Evolutionary conservation across 176 grass and related monocot genomes (phyloP), one percentile per base, ranked within the genome.

Genomic region (Puya raimondii): DNA sequence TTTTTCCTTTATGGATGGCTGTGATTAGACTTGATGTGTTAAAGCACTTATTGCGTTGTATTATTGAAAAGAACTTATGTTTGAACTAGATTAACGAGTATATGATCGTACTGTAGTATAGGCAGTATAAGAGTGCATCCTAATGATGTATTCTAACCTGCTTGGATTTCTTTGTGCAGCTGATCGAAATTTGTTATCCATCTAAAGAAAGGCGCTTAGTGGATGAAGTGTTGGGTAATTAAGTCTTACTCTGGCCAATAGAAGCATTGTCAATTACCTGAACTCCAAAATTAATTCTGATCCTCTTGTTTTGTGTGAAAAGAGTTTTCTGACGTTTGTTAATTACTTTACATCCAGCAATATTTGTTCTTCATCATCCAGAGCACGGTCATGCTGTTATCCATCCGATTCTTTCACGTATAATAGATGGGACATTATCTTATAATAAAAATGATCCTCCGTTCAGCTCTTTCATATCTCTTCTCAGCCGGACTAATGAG

Each of bases 151-250:
- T 61, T 61, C 47, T 70, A 64, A 26, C n/a, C 2, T 66, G 64
- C 59, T 80, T 76, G 53, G 11, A 23, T 53, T 86, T 53, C 3
- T 75, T 2, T 90, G 48, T 79, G 83, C 89, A 99, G 95, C 85
- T 99, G 71, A 99, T 99, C 68, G 87, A 99, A 83, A 99, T 72
- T 72, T 92, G 69, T 50, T 99, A 99, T 79, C 95, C 95, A 66
- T 91, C 95, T 67, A 88, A 94, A 86, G 87, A 88, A 80, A 99
- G 75, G 17, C 85, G 78, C 29, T 72, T 99, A 70, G 65, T 99
- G 57, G 95, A 99, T 84, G 95, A 99, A 88, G 95, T 99, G 75
- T 75, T 99, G 75, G 95, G 95, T 99, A 99, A 68, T 76, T 57
- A 11, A 57, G 77, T 23, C n/a, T 64, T 51, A 15, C 64, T 12